Evolutionary conservation across 148 eudicot genomes (phyloP), one percentile per base, ranked within the genome.

Genomic region (Salicornia ramosissima): DNA sequence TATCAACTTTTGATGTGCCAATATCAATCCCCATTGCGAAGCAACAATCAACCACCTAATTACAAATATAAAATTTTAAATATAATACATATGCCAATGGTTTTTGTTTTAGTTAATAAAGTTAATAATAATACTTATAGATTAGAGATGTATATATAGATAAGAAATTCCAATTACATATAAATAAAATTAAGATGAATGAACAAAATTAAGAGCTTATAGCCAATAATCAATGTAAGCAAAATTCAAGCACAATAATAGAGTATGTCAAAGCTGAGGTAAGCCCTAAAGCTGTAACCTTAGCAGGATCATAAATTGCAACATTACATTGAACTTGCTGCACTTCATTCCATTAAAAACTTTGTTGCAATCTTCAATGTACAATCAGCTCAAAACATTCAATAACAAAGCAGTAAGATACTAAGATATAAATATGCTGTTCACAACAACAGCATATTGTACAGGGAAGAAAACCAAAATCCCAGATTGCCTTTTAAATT

Each of bases 401-500:
- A 60, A 30, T 3, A 57, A 36, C 64, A 33, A 18, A n/a, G 16
- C 64, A 60, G 45, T 4, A 60, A 60, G 16, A 33, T 33, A 34
- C 10, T 4, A 60, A 60, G 16, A 33, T 33, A 34, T n/a, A 2
- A 14, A 60, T 34, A 34, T 30, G 39, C 25, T 60, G 64, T 2
- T 29, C 50, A 39, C 1, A 57, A 57, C 14, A 62, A 22, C 50
- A 40, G 67, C 50, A 40, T 24, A 40, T 34, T 63, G 30, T 30
- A 39, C 67, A 62, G 67, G 31, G 29, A 56, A 57, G 15, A 69
- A 39, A 25, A 43, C 21, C 61, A 69, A 69, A 69, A 69, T 25
- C 52, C 72, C 28, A 43, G 5, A 43, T 55, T 43, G 34, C 26
- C 64, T 68, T 57, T 64, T 69, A 63, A 69, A 26, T 22, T 13